Evolutionary conservation across 202 grass and related monocot species (phyloP), one percentile per base, ranked within the genome.

Genomic region (Dendrocalamus latiflorus): DNA sequence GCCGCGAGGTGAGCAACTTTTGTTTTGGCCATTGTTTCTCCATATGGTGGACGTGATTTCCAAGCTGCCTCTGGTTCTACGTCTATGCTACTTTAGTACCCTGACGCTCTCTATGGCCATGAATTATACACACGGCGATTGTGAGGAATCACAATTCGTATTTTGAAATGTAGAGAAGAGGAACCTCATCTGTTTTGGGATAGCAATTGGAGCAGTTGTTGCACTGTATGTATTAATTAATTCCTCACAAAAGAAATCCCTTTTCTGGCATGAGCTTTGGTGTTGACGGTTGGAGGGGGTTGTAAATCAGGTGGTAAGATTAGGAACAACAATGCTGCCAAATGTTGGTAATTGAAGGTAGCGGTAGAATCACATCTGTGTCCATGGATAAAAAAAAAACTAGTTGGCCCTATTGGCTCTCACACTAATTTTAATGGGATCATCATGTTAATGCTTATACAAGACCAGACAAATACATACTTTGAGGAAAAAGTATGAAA

Each of bases 1-100:
- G 88, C 94, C 7, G 59, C 83, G 15, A 90, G 94, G 94, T 97
- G 16, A 81, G 33, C 44, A 70, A 14, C n/a, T 41, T 67, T 26
- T 33, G 0, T 25, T 15, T 28, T 8, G 28, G 26, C 28, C 8
- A 17, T 64, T 36, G 26, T 59, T 9, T 47, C 6, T 58, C 16
- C 7, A 1, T 13, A 60, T 22, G 18, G 48, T 21, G 50, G 61
- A 6, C 25, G 17, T 53, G 17, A 16, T 30, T 72, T 72, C 8
- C 45, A 20, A 51, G 48, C 17, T 67, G 15, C 39, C 10, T 66
- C 49, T 83, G 11, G 53, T 62, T 49, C 28, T 50, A 14, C 48
- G 7, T 58, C 4, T 1, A 34, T 28, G 21, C 24, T 59, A 70
- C 11, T 48, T 73, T 18, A 60, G 20, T 51, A 14, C 16, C 6